These are phyloP conservation scores for Phytophthora tentaculata DNA, from an alignment of 352 stramenopile species.

Conservation along the genomic window DNA sequence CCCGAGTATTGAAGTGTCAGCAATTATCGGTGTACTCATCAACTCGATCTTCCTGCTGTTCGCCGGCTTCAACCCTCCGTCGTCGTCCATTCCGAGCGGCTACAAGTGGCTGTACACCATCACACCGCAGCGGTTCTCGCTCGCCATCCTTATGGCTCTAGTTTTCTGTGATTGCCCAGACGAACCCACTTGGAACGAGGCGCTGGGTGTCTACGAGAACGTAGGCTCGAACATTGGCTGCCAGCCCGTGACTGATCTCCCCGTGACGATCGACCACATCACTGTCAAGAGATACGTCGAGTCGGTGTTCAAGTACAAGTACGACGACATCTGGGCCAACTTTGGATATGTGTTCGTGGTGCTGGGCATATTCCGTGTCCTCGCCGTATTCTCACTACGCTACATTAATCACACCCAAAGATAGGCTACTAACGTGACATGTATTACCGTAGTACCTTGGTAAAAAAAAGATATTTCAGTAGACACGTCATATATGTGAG, in stretches of 20 bases:
- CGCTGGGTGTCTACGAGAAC: constrained; percentile 20
- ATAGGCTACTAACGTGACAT: constrained; percentile 30
- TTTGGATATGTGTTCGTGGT: constrained; percentile 38
- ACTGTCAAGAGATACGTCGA: constrained; percentile 36
- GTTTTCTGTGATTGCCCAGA: constrained; percentile 41
- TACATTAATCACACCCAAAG: constrained; percentile 55
- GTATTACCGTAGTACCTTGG: not conserved
- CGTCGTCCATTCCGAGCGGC: constrained; percentile 37
- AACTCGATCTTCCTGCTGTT: constrained; percentile 51
- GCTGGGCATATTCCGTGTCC: constrained; percentile 35
- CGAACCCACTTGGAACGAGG: constrained; percentile 29
- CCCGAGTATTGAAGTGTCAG: constrained; percentile 42
- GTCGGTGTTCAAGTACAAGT: constrained; percentile 35
- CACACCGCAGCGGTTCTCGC: constrained; percentile 40
- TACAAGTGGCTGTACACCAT: constrained; percentile 56
- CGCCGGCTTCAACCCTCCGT: constrained; percentile 47
- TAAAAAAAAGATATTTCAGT: too few species aligned
- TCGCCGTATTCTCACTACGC: constrained; percentile 40
- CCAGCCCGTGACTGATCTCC: constrained; percentile 24
- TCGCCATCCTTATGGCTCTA: constrained; percentile 38
- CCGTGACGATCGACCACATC: constrained; percentile 23
- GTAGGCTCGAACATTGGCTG: constrained; percentile 13
- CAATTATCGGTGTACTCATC: constrained; percentile 45
- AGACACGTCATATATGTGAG: too few species aligned
- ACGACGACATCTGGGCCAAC: constrained; percentile 38